Evolutionary conservation across 2,329 filamentous ascomycete genomes (phyloP).

Genomic region (Exserohilum rostratum): DNA sequence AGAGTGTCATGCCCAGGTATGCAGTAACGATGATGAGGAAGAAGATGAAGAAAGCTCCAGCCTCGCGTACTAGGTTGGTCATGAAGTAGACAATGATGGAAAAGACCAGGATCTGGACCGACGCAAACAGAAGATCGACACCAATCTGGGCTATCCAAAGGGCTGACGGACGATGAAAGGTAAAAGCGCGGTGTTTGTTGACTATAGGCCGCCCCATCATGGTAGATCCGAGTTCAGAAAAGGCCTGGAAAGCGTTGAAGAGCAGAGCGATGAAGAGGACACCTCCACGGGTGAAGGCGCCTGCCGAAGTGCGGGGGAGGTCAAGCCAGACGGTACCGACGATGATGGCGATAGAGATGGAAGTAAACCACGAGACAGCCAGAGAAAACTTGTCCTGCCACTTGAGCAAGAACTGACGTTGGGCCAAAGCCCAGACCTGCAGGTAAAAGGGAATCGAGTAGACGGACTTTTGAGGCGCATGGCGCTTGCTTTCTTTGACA

Average conservation of each 20-base stretch:
- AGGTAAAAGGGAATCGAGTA: constrained; percentile 84
- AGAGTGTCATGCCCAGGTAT: constrained; percentile 53
- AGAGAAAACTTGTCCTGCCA: constrained; percentile 85
- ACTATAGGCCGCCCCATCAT: constrained; percentile 80
- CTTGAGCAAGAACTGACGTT: constrained; percentile 83
- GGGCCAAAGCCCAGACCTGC: constrained; percentile 82
- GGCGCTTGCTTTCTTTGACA: constrained; percentile 78
- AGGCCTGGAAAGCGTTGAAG: constrained; percentile 88
- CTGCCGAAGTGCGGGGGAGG: constrained; percentile 66
- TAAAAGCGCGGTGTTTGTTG: constrained; percentile 83
- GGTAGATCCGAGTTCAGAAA: constrained; percentile 74
- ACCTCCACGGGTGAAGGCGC: constrained; percentile 81
- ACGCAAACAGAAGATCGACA: constrained; percentile 75
- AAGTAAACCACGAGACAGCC: constrained; percentile 72
- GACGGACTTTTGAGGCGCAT: constrained; percentile 73
- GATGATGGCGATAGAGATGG: constrained; percentile 76
- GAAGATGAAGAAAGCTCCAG: constrained; percentile 58
- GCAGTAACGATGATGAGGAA: constrained; percentile 51
- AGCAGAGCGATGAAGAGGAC: constrained; percentile 79
- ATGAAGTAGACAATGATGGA: constrained; percentile 59
- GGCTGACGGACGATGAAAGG: constrained; percentile 81
- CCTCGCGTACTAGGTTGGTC: constrained; percentile 53
- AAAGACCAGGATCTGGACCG: constrained; percentile 66
- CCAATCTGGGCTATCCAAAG: constrained; percentile 84
- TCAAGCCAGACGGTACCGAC: constrained; percentile 80